Base-by-base conservation (phyloP, 768 basidiomycete genomes). In the Boletus sp. region DNA sequence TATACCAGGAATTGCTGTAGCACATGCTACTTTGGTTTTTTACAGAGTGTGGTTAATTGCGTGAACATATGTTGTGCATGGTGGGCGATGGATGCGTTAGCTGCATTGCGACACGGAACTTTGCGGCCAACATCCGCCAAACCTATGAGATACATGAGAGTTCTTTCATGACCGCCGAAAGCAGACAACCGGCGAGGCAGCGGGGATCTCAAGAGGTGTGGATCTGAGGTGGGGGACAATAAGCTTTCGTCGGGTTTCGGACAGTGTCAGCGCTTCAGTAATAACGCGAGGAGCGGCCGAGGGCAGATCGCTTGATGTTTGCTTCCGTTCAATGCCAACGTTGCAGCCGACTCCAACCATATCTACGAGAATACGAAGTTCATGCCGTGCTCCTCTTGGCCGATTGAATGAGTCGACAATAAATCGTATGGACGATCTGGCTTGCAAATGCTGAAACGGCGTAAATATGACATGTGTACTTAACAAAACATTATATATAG, bases 161-260 rank as follows among this genome's bases (percentile, higher is more conserved):
- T 53, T 39, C 25, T 23, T 33, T 49, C 50, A 51, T 51, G 51
- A 64, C 58, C 48, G 44, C 37, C 54, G 42, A 53, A n/a, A 38
- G 33, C 30, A 47, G 27, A 50, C 50, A 47, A 47, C 37, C 25
- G 53, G 44, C 30, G 49, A 41, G 38, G 21, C 2, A 51, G 29
- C 66, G 66, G 65, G 60, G 63, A 62, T 66, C 63, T 66, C 47
- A n/a, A 47, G 5, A 43, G 15, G 23, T 27, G 21, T 46, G 27
- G 51, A 64, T 67, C 56, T 57, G 19, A 33, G n/a, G 25, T 17
- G 44, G 47, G 37, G 17, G n/a, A 41, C 42, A 42, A 58, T 54
- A 54, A 56, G 32, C 40, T 61, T 43, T 48, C 47, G 43, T 44
- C 56, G 45, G 46, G 23, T 11, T 50, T 51, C 45, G 46, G 47